Evolutionary conservation across 108 stramenopile genomes (phyloP).

Genomic region (Asterionellopsis glacialis): DNA sequence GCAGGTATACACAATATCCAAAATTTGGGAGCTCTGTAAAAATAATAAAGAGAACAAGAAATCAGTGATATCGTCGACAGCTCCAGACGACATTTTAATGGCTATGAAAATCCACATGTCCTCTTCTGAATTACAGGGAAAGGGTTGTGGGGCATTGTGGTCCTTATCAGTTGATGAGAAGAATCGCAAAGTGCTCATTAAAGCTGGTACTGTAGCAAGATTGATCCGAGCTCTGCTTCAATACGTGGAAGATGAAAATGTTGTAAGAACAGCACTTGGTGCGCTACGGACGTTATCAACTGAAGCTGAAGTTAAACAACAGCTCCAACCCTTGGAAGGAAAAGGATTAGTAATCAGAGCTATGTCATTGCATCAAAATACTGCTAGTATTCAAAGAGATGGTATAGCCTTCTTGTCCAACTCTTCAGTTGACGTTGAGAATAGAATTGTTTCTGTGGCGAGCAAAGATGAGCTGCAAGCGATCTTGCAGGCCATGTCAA

Average conservation of each 20-base stretch:
- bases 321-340: background rate
- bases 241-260: conserved; percentile 2
- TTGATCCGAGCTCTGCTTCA: conserved; percentile 1
- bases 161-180: background rate
- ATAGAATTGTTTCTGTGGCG: conserved; percentile 25
- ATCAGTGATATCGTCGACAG: background rate
- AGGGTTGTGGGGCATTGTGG: conserved; percentile 1
- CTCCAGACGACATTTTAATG: background rate
- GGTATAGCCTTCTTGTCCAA: conserved; percentile 39
- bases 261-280: background rate
- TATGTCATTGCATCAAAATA: too few relatives aligned
- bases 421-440: conserved; percentile 27
- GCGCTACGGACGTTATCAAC: conserved; percentile 8
- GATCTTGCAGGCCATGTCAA: conserved; percentile 18
- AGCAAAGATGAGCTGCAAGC: conserved; percentile 12
- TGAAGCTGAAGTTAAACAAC: background rate
- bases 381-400: conserved; percentile 21
- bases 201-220: background rate
- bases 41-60: background rate
- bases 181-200: background rate
- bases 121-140: background rate
- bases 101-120: conserved; percentile 3
- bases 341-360: too few relatives aligned
- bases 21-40: background rate
- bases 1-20: background rate